phyloP scores from a whole-genome alignment of 768 basidiomycete genomes.

The Sistotremastrum suecicum region DNA sequence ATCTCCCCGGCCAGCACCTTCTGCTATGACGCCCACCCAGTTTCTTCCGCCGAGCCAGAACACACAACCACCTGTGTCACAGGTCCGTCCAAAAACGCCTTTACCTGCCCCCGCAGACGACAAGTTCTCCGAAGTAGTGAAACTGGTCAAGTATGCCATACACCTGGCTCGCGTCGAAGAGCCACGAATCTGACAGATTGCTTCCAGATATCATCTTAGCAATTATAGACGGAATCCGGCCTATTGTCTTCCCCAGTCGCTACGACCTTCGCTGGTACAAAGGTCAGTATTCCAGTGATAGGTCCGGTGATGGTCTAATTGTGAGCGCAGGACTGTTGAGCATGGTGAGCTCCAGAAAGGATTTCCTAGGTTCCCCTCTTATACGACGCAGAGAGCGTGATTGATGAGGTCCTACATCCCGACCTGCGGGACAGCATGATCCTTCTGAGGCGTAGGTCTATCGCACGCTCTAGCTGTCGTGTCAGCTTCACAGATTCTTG shows the following conservation, averaged over 20 bases:
- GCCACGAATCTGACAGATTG: neutral
- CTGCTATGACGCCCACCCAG: too few relatives aligned
- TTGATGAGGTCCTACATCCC: constrained; percentile 81
- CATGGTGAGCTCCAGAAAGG: constrained; percentile 43
- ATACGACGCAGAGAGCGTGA: constrained; percentile 57
- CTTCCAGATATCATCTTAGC: constrained; percentile 70
- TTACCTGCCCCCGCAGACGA: constrained; percentile 44
- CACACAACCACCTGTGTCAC: too few relatives aligned
- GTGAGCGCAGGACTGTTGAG: constrained; percentile 48
- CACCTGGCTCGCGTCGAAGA: too few relatives aligned
- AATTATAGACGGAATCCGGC: constrained; percentile 76
- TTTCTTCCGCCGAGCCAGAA: too few relatives aligned
- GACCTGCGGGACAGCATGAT: constrained; percentile 88
- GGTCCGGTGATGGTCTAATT: neutral
- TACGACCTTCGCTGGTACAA: constrained; percentile 83
- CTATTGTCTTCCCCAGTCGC: constrained; percentile 78
- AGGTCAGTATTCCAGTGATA: constrained; percentile 26
- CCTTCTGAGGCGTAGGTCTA: constrained; percentile 53
- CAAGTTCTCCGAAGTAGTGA: constrained; percentile 65
- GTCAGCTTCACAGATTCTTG: constrained; percentile 1
- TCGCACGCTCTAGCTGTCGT: neutral
- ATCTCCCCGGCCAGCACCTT: too few relatives aligned
- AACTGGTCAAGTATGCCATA: constrained; percentile 55
- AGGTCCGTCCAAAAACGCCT: too few relatives aligned
- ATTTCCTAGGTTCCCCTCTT: neutral